A percentile compares a stretch with the other conserved stretches of the same genome.
These are phyloP conservation scores for Santalum album DNA, from an alignment of 164 flowering plant genomes.

Conservation along the genomic window DNA sequence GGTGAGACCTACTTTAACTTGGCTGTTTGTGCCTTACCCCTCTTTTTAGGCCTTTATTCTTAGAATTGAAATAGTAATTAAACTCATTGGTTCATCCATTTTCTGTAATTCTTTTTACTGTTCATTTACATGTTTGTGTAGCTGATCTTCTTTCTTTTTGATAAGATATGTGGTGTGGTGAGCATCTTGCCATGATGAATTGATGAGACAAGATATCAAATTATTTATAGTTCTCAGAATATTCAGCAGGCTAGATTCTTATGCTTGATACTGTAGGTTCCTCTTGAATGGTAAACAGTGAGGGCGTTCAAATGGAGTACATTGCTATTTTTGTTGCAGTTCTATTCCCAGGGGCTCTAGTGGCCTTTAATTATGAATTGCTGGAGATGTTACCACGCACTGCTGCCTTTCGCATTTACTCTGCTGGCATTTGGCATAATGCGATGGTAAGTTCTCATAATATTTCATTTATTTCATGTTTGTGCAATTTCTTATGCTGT, in stretches of 20 bases:
- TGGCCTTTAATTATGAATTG: slow-evolving; percentile 62
- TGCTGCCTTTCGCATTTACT: slow-evolving; percentile 68
- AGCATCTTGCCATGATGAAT: too few species aligned
- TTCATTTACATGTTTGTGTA: too few species aligned
- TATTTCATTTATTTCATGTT: background rate
- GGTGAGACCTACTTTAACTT: too few species aligned
- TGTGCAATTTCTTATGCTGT: slow-evolving; percentile 1
- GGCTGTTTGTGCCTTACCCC: too few species aligned
- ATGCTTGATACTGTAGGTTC: slow-evolving; percentile 28
- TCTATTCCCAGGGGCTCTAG: slow-evolving; percentile 83
- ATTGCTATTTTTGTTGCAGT: slow-evolving; percentile 69
- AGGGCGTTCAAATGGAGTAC: slow-evolving; percentile 74
- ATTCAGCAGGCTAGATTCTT: slow-evolving; percentile 26
- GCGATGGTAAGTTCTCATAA: slow-evolving; percentile 49
- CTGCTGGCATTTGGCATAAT: slow-evolving; percentile 98
- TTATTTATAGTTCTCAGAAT: too few species aligned
- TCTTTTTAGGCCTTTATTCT: too few species aligned
- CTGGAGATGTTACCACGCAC: slow-evolving; percentile 38
- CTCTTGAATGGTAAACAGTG: slow-evolving; percentile 49
- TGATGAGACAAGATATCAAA: too few species aligned
- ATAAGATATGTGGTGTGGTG: too few species aligned
- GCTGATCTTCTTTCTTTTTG: too few species aligned
- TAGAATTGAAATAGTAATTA: too few species aligned
- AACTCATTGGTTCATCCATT: too few species aligned
- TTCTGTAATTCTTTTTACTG: too few species aligned